phyloP scores from a whole-genome alignment of 805 yeast species.

The Priceomyces carsonii region DNA sequence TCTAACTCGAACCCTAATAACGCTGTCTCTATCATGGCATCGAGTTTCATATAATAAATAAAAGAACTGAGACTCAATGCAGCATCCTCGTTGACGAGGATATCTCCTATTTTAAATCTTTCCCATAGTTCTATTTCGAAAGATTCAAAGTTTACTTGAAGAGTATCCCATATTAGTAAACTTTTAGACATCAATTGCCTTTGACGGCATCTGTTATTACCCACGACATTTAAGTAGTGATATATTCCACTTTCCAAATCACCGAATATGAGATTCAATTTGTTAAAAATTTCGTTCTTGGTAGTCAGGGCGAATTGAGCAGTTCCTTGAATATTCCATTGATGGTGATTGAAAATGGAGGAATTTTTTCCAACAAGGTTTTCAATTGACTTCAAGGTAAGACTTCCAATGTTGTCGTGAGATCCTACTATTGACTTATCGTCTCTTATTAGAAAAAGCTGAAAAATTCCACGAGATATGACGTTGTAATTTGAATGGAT shows the following conservation, averaged over 20 bases:
- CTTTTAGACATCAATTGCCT: conserved; percentile 67
- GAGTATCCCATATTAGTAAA: conserved; percentile 68
- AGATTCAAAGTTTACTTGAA: conserved; percentile 73
- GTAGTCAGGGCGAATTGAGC: conserved; percentile 6
- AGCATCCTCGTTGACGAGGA: conserved; percentile 30
- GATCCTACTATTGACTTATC: conserved; percentile 58
- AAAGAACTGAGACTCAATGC: conserved; percentile 72
- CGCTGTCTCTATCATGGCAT: conserved; percentile 70
- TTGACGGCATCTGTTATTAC: conserved; percentile 75
- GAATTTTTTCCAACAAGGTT: conserved; percentile 42
- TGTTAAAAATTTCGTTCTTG: conserved; percentile 8
- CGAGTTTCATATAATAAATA: conserved; percentile 65
- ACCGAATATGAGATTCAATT: conserved; percentile 31
- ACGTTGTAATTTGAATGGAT: conserved; percentile 33
- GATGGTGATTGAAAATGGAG: conserved; percentile 25
- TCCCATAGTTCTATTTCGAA: conserved; percentile 51
- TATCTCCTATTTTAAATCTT: conserved; percentile 39
- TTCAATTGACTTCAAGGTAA: conserved; percentile 37
- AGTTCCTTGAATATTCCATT: conserved; percentile 19
- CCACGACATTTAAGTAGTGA: conserved; percentile 28
- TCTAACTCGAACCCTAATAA: conserved; percentile 76
- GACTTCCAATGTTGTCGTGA: conserved; percentile 17
- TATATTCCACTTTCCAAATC: conserved; percentile 49
- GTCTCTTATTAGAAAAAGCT: conserved; percentile 61
- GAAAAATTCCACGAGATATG: conserved; percentile 64